phyloP scores from a whole-genome alignment of 164 flowering plant species.

The Umbilicus rupestris region DNA sequence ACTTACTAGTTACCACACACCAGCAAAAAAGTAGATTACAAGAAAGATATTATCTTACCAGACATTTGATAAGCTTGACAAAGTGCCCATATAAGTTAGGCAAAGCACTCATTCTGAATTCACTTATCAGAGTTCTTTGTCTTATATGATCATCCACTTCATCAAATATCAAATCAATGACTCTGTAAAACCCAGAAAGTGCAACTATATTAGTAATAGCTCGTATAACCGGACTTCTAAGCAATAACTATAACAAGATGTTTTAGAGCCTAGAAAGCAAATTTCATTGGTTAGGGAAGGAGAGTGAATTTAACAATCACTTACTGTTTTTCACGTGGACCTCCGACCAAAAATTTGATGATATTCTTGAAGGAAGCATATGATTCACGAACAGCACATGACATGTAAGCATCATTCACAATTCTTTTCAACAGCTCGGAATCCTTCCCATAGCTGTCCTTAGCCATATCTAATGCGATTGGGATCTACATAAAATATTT shows the following conservation, averaged over 20 bases:
- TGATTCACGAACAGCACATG: conserved; percentile 78
- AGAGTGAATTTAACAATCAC: conserved; percentile 11
- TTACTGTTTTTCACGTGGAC: conserved; percentile 54
- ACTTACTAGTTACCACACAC: background rate
- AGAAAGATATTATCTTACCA: conserved; percentile 35
- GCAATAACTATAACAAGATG: background rate
- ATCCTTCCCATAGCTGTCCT: conserved; percentile 85
- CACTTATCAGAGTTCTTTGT: conserved; percentile 35
- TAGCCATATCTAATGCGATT: conserved; percentile 96
- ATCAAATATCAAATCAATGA: conserved; percentile 48
- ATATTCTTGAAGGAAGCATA: conserved; percentile 76
- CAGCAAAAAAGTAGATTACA: background rate
- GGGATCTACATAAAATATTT: conserved; percentile 49
- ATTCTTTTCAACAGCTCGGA: conserved; percentile 75
- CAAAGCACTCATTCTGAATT: conserved; percentile 69
- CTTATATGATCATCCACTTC: conserved; percentile 62
- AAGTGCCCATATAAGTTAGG: conserved; percentile 67
- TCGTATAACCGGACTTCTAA: background rate
- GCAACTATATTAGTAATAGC: background rate
- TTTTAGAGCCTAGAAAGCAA: background rate
- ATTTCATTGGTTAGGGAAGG: background rate
- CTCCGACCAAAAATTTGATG: conserved; percentile 50
- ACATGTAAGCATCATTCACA: conserved; percentile 56
- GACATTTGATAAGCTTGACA: conserved; percentile 53
- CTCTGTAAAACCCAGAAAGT: conserved; percentile 32